Evolutionary conservation across 2,329 filamentous ascomycete species (phyloP), one percentile per base, ranked within the genome.

Genomic region (Camillea tinctor): DNA sequence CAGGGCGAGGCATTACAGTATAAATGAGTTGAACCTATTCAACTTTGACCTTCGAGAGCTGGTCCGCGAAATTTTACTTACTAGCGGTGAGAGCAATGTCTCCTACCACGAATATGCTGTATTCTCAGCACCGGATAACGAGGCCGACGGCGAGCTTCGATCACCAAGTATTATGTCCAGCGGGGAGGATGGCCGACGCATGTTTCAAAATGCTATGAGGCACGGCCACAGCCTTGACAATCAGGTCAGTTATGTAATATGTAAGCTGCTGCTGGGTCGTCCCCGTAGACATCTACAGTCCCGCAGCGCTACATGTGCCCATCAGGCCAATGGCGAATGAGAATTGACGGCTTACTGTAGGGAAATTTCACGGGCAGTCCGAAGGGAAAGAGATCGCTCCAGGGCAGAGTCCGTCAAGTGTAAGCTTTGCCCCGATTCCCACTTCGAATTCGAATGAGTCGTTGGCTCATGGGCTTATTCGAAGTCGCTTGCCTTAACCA

Each of bases 61-160:
- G 6, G 69, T 65, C 48, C 59, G 61, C 36, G 66, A 68, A 9
- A 49, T 70, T n/a, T 58, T 72, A 26, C 64, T 72, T 2, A 60
- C 60, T 1, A 58, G 64, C 20, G 65, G 65, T 13, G 66, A 71
- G 50, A 72, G 66, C 54, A 56, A 59, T 5, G 68, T 71, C 22
- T 70, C 70, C 5, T 73, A 73, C 49, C 70, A 73, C 54, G 71
- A 73, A 51, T 73, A 72, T 54, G 71, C 70, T 26, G 69, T 71
- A 20, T 72, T 69, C 53, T 56, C 64, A 8, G 63, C 66, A 17
- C 68, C 66, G 9, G 64, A 57, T 4, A 58, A 23, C n/a, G 63
- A 64, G 44, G 56, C 55, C 4, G 59, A 66, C 17, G 61, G 60
- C 21, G 66, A 69, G 59, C 57, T 58, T 48, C 66, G 65, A 20